Conservation (phyloP, 257 asterid species). For the Fraxinus anomala region DNA sequence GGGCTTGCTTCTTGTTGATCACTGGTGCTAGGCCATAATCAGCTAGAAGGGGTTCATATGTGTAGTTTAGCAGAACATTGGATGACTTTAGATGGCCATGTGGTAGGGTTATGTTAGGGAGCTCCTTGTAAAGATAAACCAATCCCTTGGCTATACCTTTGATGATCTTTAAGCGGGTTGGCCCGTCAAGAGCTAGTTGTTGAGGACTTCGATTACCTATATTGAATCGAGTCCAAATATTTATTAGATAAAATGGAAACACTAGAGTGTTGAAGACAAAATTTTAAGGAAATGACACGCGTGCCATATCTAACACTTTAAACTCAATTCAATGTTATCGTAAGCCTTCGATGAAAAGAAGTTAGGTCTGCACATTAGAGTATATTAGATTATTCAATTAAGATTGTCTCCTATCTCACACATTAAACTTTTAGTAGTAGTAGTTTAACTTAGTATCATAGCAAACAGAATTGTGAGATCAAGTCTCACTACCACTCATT, state of each 20-base stretch:
- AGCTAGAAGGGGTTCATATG: conserved; percentile 42
- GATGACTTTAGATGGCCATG: conserved; percentile 82
- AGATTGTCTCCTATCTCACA: not conserved
- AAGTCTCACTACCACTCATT: not conserved
- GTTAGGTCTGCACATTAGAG: not conserved
- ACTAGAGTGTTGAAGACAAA: not conserved
- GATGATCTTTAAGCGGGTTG: conserved; percentile 53
- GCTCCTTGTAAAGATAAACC: conserved; percentile 43
- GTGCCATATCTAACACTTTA: not conserved
- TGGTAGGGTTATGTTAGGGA: conserved; percentile 48
- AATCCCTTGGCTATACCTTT: conserved; percentile 66
- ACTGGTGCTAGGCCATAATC: conserved; percentile 58
- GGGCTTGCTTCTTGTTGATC: conserved; percentile 54
- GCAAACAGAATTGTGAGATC: not conserved
- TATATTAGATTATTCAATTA: not conserved
- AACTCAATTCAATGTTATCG: not conserved
- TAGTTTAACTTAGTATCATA: too few species aligned
- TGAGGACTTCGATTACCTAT: conserved; percentile 45
- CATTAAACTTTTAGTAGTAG: not conserved
- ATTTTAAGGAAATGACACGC: not conserved
- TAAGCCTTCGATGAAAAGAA: not conserved
- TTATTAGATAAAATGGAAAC: not conserved
- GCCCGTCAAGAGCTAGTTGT: conserved; percentile 52
- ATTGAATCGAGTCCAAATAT: not conserved
- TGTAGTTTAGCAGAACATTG: conserved; percentile 50